Evolutionary conservation across 352 stramenopile genomes (phyloP).

Genomic region (Phytophthora melonis): DNA sequence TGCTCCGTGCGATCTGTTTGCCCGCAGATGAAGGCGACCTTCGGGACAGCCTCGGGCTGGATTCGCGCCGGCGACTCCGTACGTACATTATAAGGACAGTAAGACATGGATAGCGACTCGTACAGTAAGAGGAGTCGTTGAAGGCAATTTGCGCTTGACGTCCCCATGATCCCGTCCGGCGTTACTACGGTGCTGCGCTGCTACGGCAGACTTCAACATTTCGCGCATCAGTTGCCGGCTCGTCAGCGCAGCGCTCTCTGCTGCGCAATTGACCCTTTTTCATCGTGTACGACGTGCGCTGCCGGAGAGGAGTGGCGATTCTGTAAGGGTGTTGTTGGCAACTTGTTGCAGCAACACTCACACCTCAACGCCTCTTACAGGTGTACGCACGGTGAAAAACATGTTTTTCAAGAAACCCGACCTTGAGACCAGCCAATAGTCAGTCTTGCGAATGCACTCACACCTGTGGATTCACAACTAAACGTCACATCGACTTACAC

Average conservation of each 20-base stretch:
- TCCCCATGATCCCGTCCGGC: slow-evolving; percentile 20
- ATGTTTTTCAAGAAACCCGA: not conserved
- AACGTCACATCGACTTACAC: too few species aligned
- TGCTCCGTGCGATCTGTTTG: slow-evolving; percentile 32
- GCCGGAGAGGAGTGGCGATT: slow-evolving; percentile 29
- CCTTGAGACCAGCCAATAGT: not conserved
- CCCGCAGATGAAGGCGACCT: not conserved
- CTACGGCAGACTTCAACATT: slow-evolving; percentile 17
- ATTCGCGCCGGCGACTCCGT: not conserved
- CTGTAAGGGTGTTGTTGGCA: slow-evolving; percentile 20
- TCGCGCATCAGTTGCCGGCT: slow-evolving; percentile 2
- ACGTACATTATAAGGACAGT: slow-evolving; percentile 4
- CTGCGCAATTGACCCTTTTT: slow-evolving; percentile 22
- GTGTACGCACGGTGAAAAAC: slow-evolving; percentile 10
- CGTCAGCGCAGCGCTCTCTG: slow-evolving; percentile 19
- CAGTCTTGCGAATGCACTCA: too few species aligned
- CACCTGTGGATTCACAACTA: too few species aligned
- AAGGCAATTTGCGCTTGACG: not conserved
- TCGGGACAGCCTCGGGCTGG: slow-evolving; percentile 20
- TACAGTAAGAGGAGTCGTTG: slow-evolving; percentile 14
- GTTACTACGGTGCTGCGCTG: not conserved
- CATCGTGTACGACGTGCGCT: slow-evolving; percentile 12
- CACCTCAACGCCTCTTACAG: slow-evolving; percentile 19
- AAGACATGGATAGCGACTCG: slow-evolving; percentile 17
- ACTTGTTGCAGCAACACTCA: slow-evolving; percentile 7